Percentiles rank a stretch among this genome's conserved stretches.
Evolutionary conservation across 169 alveolate species (phyloP).

Genomic region (Eimeria brunetti): DNA sequence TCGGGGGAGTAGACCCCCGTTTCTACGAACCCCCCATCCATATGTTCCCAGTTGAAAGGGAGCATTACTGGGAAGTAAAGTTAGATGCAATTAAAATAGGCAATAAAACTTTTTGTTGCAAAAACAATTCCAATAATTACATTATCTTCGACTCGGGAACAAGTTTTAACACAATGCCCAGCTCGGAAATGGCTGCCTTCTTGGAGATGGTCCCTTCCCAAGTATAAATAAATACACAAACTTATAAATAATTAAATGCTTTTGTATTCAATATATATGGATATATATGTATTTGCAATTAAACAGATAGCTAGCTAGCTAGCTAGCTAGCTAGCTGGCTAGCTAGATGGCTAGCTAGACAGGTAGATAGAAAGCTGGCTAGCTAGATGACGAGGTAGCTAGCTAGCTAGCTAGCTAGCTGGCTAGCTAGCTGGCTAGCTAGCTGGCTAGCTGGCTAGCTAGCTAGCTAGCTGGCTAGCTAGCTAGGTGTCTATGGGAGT

Average conservation of each 20-base stretch:
- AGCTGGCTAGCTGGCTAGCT: no score
- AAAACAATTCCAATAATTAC: conserved; percentile 85
- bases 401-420: no score
- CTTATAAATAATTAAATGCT: background rate
- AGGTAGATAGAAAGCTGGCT: no score
- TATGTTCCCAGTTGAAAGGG: conserved; percentile 92
- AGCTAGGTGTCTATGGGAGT: background rate
- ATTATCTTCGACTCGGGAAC: conserved; percentile 93
- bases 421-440: no score
- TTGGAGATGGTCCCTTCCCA: conserved; percentile 82
- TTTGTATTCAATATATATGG: background rate
- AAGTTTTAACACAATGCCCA: conserved; percentile 91
- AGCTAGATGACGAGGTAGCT: no score
- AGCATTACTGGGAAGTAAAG: conserved; percentile 93
- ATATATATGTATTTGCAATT: background rate
- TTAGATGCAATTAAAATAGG: conserved; percentile 91
- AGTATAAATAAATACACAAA: background rate
- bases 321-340: no score
- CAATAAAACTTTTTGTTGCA: conserved; percentile 90
- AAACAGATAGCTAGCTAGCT: background rate
- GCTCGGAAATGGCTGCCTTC: conserved; percentile 85
- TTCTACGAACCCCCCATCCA: conserved; percentile 88
- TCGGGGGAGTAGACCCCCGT: conserved; percentile 91
- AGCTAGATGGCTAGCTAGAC: no score
- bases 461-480: no score